Percentiles rank a stretch among this genome's conserved stretches.
Evolutionary conservation across 177 flowering plant genomes (phyloP).

Genomic region (Vitis hybrid): DNA sequence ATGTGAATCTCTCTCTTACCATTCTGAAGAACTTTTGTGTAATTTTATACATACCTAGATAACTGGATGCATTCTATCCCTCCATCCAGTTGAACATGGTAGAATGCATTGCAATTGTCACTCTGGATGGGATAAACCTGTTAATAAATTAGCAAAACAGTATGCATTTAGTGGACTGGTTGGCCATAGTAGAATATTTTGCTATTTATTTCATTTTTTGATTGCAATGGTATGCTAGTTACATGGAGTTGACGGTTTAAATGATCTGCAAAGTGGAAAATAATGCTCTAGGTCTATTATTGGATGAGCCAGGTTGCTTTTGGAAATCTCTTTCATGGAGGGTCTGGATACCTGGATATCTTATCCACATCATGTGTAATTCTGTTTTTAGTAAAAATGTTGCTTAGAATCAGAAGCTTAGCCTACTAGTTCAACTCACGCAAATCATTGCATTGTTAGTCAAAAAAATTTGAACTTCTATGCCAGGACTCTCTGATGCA

Average conservation of each 20-base stretch:
- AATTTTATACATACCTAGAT: neutral
- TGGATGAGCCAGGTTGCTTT: neutral
- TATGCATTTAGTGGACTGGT: neutral
- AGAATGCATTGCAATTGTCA: too few relatives aligned
- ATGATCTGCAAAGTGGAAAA: neutral
- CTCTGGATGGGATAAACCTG: neutral
- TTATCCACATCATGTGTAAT: neutral
- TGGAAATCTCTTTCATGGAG: neutral
- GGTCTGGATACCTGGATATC: neutral
- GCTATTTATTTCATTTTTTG: neutral
- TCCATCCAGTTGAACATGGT: too few relatives aligned
- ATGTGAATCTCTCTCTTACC: neutral
- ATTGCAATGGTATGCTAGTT: neutral
- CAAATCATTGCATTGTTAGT: too few relatives aligned
- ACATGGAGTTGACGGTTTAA: neutral
- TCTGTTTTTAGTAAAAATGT: neutral
- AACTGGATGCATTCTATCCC: too few relatives aligned
- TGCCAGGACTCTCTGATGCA: constrained; percentile 33
- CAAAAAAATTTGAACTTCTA: constrained; percentile 8
- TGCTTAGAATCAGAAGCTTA: neutral
- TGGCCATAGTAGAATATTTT: neutral
- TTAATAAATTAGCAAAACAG: neutral
- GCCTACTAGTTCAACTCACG: neutral
- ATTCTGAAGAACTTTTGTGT: neutral
- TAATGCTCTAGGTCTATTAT: neutral